Evolutionary conservation across 1,139 yeast species (phyloP), one percentile per base, ranked within the genome.

Genomic region (Torulaspora globosa): DNA sequence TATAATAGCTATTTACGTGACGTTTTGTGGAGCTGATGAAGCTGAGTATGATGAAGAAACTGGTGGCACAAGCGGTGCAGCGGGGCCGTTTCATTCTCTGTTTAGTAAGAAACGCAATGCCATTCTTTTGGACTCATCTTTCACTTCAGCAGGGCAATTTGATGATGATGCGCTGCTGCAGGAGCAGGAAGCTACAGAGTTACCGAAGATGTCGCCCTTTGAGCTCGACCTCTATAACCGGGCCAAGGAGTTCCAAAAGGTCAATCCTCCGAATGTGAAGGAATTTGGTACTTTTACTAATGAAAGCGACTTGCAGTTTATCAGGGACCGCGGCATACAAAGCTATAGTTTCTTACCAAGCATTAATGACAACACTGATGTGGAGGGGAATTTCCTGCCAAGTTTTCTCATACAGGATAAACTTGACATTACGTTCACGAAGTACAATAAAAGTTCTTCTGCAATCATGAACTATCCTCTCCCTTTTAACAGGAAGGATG

Each of bases 401-500:
- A 63, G 69, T 42, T 64, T 62, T 42, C 54, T 75, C 3, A 76
- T 84, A 7, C 84, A 80, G 44, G 92, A 83, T 59, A 74, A 75
- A 52, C 74, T 85, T 6, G 90, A 83, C 52, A 65, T 84, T 14
- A 63, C 68, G 39, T 84, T 84, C 56, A 62, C 71, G 9, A 59
- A 59, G 33, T 60, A 68, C 12, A 53, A 59, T 23, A 60, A 57
- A n/a, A 62, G 72, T 21, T 67, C 72, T 1, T 70, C 75, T 3
- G 74, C 83, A 0, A 72, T 75, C 1, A 66, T 84, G 53, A 84
- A 84, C 59, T 73, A 74, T 52, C 82, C 89, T 10, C 64, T 84
- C 35, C 94, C 94, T 0, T 72, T 70, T 48, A 78, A 79, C 51
- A 69, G 84, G 49, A 72, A 71, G 51, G 81, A 83, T 26, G 85